These are phyloP conservation scores for Rutstroemia sp. DNA, from an alignment of 2,329 filamentous ascomycete genomes.

Conservation along the genomic window DNA sequence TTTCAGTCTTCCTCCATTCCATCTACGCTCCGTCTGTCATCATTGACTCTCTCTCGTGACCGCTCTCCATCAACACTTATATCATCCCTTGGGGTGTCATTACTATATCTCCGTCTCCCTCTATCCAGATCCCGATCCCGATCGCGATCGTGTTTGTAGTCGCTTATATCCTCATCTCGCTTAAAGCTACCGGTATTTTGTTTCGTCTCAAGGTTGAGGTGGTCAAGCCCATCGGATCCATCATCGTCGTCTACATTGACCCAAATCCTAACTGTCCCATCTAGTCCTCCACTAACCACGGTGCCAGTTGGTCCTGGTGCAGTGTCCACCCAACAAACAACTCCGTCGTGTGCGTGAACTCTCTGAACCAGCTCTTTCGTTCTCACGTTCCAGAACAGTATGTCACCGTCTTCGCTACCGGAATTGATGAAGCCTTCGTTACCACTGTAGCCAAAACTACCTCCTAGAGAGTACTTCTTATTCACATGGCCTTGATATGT, in stretches of 20 bases:
- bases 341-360: conserved; percentile 45
- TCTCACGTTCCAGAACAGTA: conserved; percentile 85
- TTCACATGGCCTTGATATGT: conserved; percentile 94
- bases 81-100: conserved; percentile 23
- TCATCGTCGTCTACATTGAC: conserved; percentile 34
- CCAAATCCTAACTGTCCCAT: conserved; percentile 57
- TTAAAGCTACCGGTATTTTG: conserved; percentile 9
- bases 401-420: conserved; percentile 79
- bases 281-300: conserved; percentile 54
- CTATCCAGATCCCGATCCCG: conserved; percentile 11
- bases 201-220: conserved; percentile 13
- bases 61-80: conserved; percentile 11
- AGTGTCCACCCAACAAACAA: conserved; percentile 62
- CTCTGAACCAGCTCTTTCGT: conserved; percentile 76
- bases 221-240: conserved; percentile 10
- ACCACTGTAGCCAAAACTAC: conserved; percentile 68
- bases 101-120: conserved; percentile 11
- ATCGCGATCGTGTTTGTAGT: not conserved
- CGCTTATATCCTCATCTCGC: conserved; percentile 3
- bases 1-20: conserved; percentile 16
- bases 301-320: conserved; percentile 42
- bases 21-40: conserved; percentile 8
- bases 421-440: conserved; percentile 59
- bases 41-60: conserved; percentile 1
- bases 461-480: conserved; percentile 73